Evolutionary conservation across 2,329 filamentous ascomycete genomes (phyloP).

Genomic region (Aureobasidium mangrovei): DNA sequence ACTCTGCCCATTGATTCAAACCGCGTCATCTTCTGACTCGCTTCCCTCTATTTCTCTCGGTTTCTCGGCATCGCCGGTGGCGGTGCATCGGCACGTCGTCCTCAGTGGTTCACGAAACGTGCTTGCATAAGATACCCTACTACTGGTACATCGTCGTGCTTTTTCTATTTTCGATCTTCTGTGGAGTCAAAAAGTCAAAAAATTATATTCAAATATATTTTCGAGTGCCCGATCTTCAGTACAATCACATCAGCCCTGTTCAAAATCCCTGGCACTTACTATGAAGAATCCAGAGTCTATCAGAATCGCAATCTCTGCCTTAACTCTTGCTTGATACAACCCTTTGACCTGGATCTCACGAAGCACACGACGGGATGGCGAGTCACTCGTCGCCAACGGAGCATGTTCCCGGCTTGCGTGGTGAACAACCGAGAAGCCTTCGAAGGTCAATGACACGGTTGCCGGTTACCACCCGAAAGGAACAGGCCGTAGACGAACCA

Average conservation of each 20-base stretch:
- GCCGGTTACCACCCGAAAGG: slow-evolving; percentile 1
- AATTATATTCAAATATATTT: slow-evolving; percentile 3
- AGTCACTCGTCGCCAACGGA: not conserved
- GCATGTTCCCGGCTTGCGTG: not conserved
- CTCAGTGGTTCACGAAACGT: slow-evolving; percentile 8
- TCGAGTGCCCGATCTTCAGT: not conserved
- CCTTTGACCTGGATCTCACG: not conserved
- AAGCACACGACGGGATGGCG: slow-evolving; percentile 2
- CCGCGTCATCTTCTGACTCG: not conserved
- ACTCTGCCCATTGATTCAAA: not conserved
- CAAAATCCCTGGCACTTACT: not conserved
- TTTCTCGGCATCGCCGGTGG: slow-evolving; percentile 4
- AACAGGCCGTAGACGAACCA: not conserved
- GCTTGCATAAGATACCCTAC: slow-evolving; percentile 8
- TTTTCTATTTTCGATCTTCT: slow-evolving; percentile 13
- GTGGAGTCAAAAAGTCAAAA: not conserved
- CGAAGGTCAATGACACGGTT: slow-evolving; percentile 6
- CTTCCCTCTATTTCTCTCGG: not conserved
- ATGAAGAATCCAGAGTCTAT: not conserved
- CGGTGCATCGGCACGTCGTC: slow-evolving; percentile 1
- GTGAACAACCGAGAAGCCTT: not conserved
- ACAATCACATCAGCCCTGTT: not conserved
- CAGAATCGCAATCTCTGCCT: not conserved
- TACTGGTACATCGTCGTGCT: not conserved
- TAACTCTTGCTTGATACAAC: not conserved